Evolutionary conservation across 2,329 filamentous ascomycete species (phyloP).

Genomic region (Colletotrichum cereale): DNA sequence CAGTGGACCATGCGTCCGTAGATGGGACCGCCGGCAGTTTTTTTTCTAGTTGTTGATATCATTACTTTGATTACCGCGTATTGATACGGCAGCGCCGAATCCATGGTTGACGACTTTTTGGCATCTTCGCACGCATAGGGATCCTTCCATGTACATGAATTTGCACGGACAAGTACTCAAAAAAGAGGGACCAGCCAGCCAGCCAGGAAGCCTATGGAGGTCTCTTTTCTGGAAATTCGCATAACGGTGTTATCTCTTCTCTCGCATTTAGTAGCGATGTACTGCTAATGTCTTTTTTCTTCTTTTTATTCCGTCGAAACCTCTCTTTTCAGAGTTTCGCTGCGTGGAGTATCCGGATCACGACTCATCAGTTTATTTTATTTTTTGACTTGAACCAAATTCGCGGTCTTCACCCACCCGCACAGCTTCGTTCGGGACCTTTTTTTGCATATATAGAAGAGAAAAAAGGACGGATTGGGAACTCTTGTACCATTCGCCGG

Average conservation of each 20-base stretch:
- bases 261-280: slow-evolving; percentile 40
- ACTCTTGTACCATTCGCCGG: slow-evolving; percentile 9
- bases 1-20: slow-evolving; percentile 67
- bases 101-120: slow-evolving; percentile 36
- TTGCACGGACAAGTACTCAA: slow-evolving; percentile 15
- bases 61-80: slow-evolving; percentile 35
- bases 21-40: slow-evolving; percentile 29
- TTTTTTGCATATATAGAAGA: slow-evolving; percentile 40
- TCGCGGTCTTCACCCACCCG: neutral
- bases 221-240: slow-evolving; percentile 11
- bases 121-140: slow-evolving; percentile 28
- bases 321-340: slow-evolving; percentile 24
- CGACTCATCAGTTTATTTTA: slow-evolving; percentile 25
- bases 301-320: slow-evolving; percentile 8
- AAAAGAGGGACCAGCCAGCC: neutral
- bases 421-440: neutral
- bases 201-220: slow-evolving; percentile 6
- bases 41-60: slow-evolving; percentile 36
- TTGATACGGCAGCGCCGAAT: slow-evolving; percentile 40
- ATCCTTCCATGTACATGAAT: slow-evolving; percentile 37
- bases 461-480: slow-evolving; percentile 1
- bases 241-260: slow-evolving; percentile 37
- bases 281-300: slow-evolving; percentile 41
- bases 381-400: slow-evolving; percentile 20
- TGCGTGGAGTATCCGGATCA: slow-evolving; percentile 41